These are phyloP conservation scores for Amorphotheca resinae DNA, from an alignment of 495 filamentous ascomycete genomes.

Conservation along the genomic window DNA sequence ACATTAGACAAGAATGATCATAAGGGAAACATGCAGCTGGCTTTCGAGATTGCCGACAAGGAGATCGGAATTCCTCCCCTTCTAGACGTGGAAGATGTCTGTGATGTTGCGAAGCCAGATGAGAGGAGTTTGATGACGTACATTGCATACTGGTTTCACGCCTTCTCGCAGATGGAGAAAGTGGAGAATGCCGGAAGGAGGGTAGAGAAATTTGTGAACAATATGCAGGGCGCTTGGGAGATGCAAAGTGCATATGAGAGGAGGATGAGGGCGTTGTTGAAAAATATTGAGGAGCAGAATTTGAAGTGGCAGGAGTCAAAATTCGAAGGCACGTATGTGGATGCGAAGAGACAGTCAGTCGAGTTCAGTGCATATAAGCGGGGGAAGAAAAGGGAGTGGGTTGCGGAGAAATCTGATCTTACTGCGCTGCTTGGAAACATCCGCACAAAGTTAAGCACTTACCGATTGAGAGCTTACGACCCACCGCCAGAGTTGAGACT, in stretches of 20 bases:
- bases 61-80: conserved; percentile 96
- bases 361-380: conserved; percentile 81
- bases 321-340: conserved; percentile 84
- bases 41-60: conserved; percentile 87
- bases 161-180: conserved; percentile 94
- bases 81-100: conserved; percentile 95
- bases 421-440: conserved; percentile 93
- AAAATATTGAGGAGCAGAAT: conserved; percentile 58
- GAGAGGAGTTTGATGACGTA: conserved; percentile 98
- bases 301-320: conserved; percentile 61
- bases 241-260: conserved; percentile 95
- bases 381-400: conserved; percentile 83
- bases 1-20: conserved; percentile 87
- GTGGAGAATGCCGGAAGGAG: conserved; percentile 94
- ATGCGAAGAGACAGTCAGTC: conserved; percentile 76
- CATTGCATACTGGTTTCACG: conserved; percentile 99
- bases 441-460: conserved; percentile 94
- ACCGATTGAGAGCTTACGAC: conserved; percentile 79
- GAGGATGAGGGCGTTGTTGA: conserved; percentile 67
- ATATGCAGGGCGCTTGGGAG: conserved; percentile 99
- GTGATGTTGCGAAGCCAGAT: conserved; percentile 89
- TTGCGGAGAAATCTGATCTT: conserved; percentile 92
- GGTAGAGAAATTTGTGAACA: conserved; percentile 96
- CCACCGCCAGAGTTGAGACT: conserved; percentile 70
- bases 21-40: conserved; percentile 91